phyloP scores from a whole-genome alignment of 2,329 filamentous ascomycete genomes.

The Periconia sp. region DNA sequence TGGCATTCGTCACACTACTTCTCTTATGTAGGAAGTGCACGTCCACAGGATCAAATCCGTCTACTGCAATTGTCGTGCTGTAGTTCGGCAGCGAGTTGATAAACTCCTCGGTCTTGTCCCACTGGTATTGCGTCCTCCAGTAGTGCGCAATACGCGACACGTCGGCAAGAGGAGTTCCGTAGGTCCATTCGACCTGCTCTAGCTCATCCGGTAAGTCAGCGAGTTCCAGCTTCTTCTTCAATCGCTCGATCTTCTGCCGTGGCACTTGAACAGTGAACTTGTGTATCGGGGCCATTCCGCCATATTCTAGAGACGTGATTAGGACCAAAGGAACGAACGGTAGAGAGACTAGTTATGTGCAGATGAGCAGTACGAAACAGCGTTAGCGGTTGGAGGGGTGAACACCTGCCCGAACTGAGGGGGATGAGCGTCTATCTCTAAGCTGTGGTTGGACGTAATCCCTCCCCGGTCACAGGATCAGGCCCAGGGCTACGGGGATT shows the following conservation, averaged over 20 bases:
- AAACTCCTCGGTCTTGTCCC: slow-evolving; percentile 63
- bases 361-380: no score
- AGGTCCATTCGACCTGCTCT: slow-evolving; percentile 56
- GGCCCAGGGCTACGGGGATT: no score
- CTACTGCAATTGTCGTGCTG: slow-evolving; percentile 58
- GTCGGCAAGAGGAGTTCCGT: slow-evolving; percentile 66
- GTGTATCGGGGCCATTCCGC: no score
- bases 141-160: slow-evolving; percentile 63
- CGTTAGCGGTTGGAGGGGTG: no score
- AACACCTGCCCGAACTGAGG: no score
- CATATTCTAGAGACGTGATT: no score
- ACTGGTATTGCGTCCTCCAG: slow-evolving; percentile 66
- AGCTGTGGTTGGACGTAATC: no score
- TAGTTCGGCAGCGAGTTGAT: slow-evolving; percentile 69
- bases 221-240: slow-evolving; percentile 61
- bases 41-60: slow-evolving; percentile 64
- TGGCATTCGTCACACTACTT: slow-evolving; percentile 57
- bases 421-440: no score
- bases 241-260: slow-evolving; percentile 48
- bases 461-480: no score
- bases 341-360: no score
- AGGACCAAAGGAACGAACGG: no score
- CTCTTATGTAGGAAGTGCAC: slow-evolving; percentile 70
- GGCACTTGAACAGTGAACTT: background rate
- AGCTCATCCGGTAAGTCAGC: slow-evolving; percentile 64